phyloP scores from a whole-genome alignment of 305 asterid genomes.

The Fraxinus sp. region DNA sequence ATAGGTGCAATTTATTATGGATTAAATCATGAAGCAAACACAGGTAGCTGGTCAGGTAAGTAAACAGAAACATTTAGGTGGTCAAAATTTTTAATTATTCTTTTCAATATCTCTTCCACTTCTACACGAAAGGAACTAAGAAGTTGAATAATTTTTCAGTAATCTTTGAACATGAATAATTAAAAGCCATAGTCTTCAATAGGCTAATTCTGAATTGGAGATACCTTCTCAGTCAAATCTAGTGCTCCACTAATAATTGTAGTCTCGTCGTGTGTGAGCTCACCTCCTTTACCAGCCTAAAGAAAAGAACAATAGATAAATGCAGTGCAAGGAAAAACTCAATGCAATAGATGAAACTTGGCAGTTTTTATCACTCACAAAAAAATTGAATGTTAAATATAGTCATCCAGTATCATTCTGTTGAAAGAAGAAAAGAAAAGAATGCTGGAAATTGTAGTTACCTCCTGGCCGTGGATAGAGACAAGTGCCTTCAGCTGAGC shows the following conservation, averaged over 20 bases:
- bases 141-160: not conserved
- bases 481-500: slow-evolving; percentile 94
- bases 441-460: slow-evolving; percentile 23
- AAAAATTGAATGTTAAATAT: slow-evolving; percentile 4
- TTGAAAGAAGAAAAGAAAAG: not conserved
- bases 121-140: slow-evolving; percentile 2
- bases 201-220: not conserved
- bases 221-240: slow-evolving; percentile 88
- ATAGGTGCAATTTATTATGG: not conserved
- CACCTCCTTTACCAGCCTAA: slow-evolving; percentile 96
- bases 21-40: not conserved
- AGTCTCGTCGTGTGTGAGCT: slow-evolving; percentile 92
- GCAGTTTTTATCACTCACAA: not conserved
- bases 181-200: not conserved
- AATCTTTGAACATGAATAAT: not conserved
- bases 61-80: not conserved
- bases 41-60: not conserved
- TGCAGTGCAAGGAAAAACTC: slow-evolving; percentile 12
- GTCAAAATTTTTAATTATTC: not conserved
- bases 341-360: slow-evolving; percentile 9
- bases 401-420: not conserved
- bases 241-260: slow-evolving; percentile 90
- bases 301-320: slow-evolving; percentile 19
- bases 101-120: not conserved
- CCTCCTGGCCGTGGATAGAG: slow-evolving; percentile 90